Base-by-base conservation (phyloP, 2,329 filamentous ascomycete species). In the Colletotrichum viniferum region DNA sequence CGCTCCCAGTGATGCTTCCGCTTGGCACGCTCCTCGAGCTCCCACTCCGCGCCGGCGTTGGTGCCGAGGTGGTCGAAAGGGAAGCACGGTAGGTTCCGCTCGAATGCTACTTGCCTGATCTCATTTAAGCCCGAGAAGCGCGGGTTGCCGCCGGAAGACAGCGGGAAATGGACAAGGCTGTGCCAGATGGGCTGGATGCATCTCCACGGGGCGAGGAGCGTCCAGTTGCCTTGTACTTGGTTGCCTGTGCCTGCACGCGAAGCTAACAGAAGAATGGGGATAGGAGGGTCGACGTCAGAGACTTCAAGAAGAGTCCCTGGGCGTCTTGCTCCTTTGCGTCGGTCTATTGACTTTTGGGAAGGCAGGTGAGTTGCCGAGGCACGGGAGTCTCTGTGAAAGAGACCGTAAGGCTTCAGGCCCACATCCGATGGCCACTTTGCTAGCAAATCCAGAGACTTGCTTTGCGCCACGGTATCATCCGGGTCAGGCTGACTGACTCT, bases 151-250 rank as follows among this genome's bases (percentile, higher is more conserved):
- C 96, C 96, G 1, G 92, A 94, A 0, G 92, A 94, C 1, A 97
- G 88, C 0, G 95, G 95, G 75, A 93, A 95, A 81, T 95, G 95
- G 85, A 98, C 93, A 16, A 98, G 85, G 62, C 92, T 92, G 79
- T 96, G 94, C 97, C 97, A 99, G 36, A 98, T 88, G 0, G 95
- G 92, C 43, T 92, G 87, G 43, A 98, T 94, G 79, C 95, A 98
- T 81, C 95, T 96, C 95, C 96, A 98, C 0, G 97, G 97, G 4
- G 97, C 89, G 28, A 98, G 87, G 2, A 98, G 82, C 0, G 93
- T 97, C 95, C 96, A 98, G 0, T 89, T 92, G 0, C 94, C 93
- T 63, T 94, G 92, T 2, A 87, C 86, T 62, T 89, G 89, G 13
- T 83, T 86, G 48, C 85, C 84, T 2, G 82, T 79, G 13, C 85